Conservation (phyloP, 2,329 filamentous ascomycete species). For the Didymella pinodella region DNA sequence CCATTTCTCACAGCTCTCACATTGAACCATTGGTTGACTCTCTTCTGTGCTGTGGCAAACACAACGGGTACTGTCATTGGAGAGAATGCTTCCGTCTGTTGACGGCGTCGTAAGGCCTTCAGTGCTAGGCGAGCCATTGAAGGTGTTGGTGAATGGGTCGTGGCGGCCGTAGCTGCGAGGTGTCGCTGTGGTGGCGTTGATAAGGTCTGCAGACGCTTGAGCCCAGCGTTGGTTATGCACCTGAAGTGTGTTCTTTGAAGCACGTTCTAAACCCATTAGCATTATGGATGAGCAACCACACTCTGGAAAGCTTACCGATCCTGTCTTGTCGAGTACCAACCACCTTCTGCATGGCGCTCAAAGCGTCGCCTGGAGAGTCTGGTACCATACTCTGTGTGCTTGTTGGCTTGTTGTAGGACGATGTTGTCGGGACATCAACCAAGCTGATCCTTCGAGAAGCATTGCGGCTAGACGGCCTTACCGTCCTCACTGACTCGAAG, state of each 20-base stretch:
- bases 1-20: slow-evolving; percentile 70
- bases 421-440: slow-evolving; percentile 40
- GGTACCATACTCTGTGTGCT: slow-evolving; percentile 37
- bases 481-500: slow-evolving; percentile 41
- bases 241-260: slow-evolving; percentile 50
- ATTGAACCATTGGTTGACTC: slow-evolving; percentile 67
- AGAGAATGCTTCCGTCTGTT: slow-evolving; percentile 61
- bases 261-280: slow-evolving; percentile 33
- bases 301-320: slow-evolving; percentile 37
- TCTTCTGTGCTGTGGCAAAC: slow-evolving; percentile 64
- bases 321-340: slow-evolving; percentile 49
- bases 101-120: slow-evolving; percentile 60
- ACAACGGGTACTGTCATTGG: slow-evolving; percentile 63
- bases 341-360: slow-evolving; percentile 52
- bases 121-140: slow-evolving; percentile 56
- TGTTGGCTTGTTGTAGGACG: slow-evolving; percentile 32
- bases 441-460: slow-evolving; percentile 43
- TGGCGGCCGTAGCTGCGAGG: slow-evolving; percentile 33
- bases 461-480: slow-evolving; percentile 34
- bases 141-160: slow-evolving; percentile 50
- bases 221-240: slow-evolving; percentile 58
- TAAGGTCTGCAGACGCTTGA: slow-evolving; percentile 52
- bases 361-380: slow-evolving; percentile 50
- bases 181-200: slow-evolving; percentile 24
- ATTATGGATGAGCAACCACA: background rate